These are phyloP conservation scores for Oryza brachyantha DNA, from an alignment of 176 grass and related monocot genomes.

Conservation along the genomic window DNA sequence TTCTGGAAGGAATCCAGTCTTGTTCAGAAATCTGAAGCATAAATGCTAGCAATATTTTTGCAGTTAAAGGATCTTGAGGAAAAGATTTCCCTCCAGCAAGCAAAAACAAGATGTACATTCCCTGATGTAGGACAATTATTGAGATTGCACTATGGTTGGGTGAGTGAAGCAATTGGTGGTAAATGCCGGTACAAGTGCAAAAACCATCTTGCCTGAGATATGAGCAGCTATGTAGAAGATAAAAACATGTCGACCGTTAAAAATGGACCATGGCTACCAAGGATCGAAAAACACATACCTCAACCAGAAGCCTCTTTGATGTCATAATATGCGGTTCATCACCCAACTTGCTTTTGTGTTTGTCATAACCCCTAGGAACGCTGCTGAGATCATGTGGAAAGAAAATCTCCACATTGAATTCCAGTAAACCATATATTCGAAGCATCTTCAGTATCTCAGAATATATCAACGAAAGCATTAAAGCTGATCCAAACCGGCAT, in stretches of 20 bases:
- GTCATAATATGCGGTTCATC: conserved; percentile 82
- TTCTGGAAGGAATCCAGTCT: not conserved
- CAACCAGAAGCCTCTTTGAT: conserved; percentile 65
- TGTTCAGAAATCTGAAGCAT: not conserved
- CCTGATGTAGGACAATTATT: not conserved
- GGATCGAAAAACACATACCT: conserved; percentile 47
- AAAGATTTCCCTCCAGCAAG: not conserved
- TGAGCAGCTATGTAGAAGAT: not conserved
- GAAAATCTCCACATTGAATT: conserved; percentile 84
- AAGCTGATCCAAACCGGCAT: conserved; percentile 71
- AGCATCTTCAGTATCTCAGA: conserved; percentile 84
- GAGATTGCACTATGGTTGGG: not conserved
- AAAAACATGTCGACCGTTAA: not conserved
- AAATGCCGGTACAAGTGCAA: not conserved
- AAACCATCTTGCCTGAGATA: not conserved
- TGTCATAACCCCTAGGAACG: conserved; percentile 82
- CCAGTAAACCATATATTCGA: conserved; percentile 50
- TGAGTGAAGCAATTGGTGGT: not conserved
- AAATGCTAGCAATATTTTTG: not conserved
- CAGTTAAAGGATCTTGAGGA: not conserved
- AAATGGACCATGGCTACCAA: not conserved
- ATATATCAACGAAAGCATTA: conserved; percentile 85
- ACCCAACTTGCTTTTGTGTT: conserved; percentile 59
- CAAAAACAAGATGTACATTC: not conserved
- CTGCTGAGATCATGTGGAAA: conserved; percentile 55